phyloP scores from a whole-genome alignment of 2,329 filamentous ascomycete species.

The Tolypocladium ophioglossoides region DNA sequence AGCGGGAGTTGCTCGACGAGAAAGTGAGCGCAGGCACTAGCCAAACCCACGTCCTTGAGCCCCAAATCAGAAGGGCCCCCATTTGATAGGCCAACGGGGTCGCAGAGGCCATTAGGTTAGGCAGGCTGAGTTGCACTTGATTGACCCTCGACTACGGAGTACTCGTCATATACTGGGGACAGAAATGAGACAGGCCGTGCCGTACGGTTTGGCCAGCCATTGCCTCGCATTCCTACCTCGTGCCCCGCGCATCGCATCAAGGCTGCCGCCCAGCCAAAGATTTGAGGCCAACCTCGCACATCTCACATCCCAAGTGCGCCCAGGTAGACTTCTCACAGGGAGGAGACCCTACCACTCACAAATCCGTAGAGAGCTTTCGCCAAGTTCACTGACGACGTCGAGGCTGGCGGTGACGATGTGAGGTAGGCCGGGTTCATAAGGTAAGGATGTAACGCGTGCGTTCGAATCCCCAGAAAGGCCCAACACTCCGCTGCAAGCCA shows the following conservation, averaged over 20 bases:
- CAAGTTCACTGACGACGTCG: neutral
- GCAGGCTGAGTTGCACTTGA: neutral
- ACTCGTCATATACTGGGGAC: neutral
- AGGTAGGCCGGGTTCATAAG: neutral
- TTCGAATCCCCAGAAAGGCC: neutral
- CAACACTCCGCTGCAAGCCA: neutral
- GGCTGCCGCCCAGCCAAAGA: neutral
- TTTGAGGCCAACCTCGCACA: neutral
- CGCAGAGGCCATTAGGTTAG: neutral
- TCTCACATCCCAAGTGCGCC: neutral
- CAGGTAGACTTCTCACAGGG: neutral
- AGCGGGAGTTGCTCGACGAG: constrained; percentile 20
- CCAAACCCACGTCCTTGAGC: constrained; percentile 14
- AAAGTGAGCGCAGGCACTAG: constrained; percentile 20
- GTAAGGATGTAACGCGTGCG: neutral
- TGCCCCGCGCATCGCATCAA: neutral
- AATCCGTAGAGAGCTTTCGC: neutral
- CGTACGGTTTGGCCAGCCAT: neutral
- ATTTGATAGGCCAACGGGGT: constrained; percentile 18
- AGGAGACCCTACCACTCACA: neutral
- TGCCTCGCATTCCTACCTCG: neutral
- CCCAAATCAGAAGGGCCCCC: constrained; percentile 18
- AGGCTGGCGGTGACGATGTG: neutral
- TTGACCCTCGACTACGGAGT: neutral
- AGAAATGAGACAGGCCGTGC: neutral